Conservation (phyloP, 768 basidiomycete species). For the Gloeophyllum trabeum region DNA sequence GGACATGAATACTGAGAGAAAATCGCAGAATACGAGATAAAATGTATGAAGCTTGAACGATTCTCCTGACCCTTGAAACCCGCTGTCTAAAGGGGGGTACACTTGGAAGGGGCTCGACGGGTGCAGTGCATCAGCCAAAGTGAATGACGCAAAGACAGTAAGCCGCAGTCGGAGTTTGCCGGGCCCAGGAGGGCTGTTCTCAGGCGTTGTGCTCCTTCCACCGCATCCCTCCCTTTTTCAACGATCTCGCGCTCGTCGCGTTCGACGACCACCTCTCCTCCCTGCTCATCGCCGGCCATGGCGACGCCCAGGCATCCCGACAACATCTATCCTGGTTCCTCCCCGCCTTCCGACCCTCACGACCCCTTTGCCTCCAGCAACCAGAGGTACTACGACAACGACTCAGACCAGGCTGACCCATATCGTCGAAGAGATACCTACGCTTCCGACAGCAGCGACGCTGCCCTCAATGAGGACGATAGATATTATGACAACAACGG, state of each 20-base stretch:
- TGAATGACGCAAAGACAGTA: not conserved
- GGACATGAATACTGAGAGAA: no score
- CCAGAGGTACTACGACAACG: slow-evolving; percentile 53
- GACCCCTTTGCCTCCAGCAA: slow-evolving; percentile 50
- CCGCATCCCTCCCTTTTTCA: not conserved
- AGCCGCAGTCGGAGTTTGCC: not conserved
- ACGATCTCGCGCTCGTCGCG: not conserved
- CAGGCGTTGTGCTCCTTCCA: not conserved
- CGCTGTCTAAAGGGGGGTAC: no score
- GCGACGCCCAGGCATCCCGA: slow-evolving; percentile 47
- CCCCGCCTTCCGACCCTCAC: slow-evolving; percentile 47
- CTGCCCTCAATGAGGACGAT: slow-evolving; percentile 31
- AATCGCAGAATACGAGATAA: no score
- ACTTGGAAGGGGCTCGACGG: no score
- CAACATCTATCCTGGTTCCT: slow-evolving; percentile 45
- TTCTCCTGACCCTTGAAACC: no score
- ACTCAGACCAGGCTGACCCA: slow-evolving; percentile 58
- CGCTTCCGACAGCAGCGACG: slow-evolving; percentile 60
- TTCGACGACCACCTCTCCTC: slow-evolving; percentile 6
- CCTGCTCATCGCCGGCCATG: slow-evolving; percentile 25
- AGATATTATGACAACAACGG: slow-evolving; percentile 56
- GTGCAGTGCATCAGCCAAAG: not conserved
- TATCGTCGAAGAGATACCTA: slow-evolving; percentile 55
- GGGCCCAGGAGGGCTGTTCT: not conserved
- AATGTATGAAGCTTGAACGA: no score